phyloP scores from a whole-genome alignment of 805 yeast genomes.

The Teunomyces barrocoloradensis region DNA sequence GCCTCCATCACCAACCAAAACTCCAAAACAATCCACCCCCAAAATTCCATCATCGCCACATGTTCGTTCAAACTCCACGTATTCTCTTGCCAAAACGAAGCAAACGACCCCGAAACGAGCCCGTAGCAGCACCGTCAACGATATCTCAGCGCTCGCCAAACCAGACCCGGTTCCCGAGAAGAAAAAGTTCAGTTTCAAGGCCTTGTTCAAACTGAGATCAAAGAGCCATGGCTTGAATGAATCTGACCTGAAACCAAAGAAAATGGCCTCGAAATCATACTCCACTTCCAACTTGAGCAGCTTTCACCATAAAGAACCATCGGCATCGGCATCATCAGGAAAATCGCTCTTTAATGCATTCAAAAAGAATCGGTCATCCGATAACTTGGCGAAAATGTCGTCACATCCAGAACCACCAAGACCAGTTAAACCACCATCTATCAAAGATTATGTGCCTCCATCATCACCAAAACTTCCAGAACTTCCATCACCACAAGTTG shows the following conservation, averaged over 20 bases:
- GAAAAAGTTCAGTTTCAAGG: constrained; percentile 38
- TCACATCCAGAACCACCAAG: not conserved
- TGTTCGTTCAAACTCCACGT: constrained; percentile 7
- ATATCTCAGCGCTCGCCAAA: constrained; percentile 3
- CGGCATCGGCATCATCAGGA: not conserved
- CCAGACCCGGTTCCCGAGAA: constrained; percentile 11
- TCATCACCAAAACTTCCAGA: not conserved
- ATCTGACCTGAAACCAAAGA: constrained; percentile 5
- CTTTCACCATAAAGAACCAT: constrained; percentile 1
- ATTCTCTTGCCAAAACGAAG: constrained; percentile 1
- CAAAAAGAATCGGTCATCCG: constrained; percentile 20
- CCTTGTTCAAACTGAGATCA: constrained; percentile 37
- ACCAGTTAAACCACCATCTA: not conserved
- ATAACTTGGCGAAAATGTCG: constrained; percentile 11
- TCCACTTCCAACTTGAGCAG: constrained; percentile 28
- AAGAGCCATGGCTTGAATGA: constrained; percentile 25
- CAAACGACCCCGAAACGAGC: constrained; percentile 1
- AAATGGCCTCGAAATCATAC: constrained; percentile 24
- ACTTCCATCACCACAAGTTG: not conserved
- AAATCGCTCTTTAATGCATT: constrained; percentile 18
- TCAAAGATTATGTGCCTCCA: not conserved
- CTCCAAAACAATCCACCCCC: not conserved
- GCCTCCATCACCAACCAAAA: not conserved
- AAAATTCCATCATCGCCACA: constrained; percentile 3
- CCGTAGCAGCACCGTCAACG: constrained; percentile 12